phyloP scores from a whole-genome alignment of 805 yeast species.

The Cephaloascus albidus region DNA sequence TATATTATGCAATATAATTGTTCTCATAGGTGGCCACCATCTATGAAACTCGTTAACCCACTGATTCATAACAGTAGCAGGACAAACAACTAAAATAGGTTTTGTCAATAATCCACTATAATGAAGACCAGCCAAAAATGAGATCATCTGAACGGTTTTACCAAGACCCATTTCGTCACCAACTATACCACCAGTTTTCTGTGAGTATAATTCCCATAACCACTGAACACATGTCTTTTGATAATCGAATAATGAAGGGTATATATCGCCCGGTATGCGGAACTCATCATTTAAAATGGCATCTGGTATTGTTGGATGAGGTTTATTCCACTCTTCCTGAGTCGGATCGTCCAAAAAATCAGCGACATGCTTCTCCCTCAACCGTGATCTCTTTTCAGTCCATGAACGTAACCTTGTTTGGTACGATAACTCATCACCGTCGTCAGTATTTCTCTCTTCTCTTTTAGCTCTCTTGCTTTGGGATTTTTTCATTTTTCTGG shows the following conservation, averaged over 20 bases:
- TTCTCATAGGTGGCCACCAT: slow-evolving; percentile 97
- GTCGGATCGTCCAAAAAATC: slow-evolving; percentile 10
- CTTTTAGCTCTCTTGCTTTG: slow-evolving; percentile 6
- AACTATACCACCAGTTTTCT: slow-evolving; percentile 87
- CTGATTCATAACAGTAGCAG: slow-evolving; percentile 92
- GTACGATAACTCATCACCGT: slow-evolving; percentile 68
- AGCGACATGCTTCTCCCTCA: slow-evolving; percentile 21
- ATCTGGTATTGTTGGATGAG: slow-evolving; percentile 73
- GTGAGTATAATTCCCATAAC: slow-evolving; percentile 90
- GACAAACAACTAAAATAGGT: slow-evolving; percentile 85
- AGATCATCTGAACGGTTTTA: slow-evolving; percentile 85
- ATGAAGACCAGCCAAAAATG: slow-evolving; percentile 86
- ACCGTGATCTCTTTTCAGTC: slow-evolving; percentile 40
- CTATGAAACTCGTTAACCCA: slow-evolving; percentile 96
- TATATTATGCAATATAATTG: slow-evolving; percentile 81
- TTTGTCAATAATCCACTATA: slow-evolving; percentile 65
- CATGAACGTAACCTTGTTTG: slow-evolving; percentile 53
- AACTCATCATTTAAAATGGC: slow-evolving; percentile 64
- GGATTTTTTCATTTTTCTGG: not conserved
- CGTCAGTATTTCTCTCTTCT: slow-evolving; percentile 50
- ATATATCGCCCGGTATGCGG: slow-evolving; percentile 83
- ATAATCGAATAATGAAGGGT: slow-evolving; percentile 79
- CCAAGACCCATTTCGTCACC: slow-evolving; percentile 99
- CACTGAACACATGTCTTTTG: slow-evolving; percentile 97
- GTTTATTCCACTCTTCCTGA: slow-evolving; percentile 52